Percentiles rank a stretch among this genome's conserved stretches.
These are phyloP conservation scores for Ganoderma boninense DNA, from an alignment of 1,284 basidiomycete genomes.

Conservation along the genomic window DNA sequence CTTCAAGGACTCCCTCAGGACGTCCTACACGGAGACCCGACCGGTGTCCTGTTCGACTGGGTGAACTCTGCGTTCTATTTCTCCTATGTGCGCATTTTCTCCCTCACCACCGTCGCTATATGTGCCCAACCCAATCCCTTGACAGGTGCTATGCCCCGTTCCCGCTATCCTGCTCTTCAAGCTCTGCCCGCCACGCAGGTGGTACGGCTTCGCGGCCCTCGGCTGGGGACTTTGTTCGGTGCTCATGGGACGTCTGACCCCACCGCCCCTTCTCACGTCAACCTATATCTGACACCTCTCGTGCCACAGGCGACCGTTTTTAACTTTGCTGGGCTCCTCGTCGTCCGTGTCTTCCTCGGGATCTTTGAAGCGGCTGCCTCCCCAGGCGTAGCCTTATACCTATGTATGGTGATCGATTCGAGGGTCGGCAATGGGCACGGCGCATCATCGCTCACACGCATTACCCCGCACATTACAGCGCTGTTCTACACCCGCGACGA, in stretches of 20 bases:
- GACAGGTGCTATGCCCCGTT: slow-evolving; percentile 76
- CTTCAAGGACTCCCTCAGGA: slow-evolving; percentile 74
- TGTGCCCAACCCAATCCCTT: neutral
- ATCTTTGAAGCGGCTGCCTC: slow-evolving; percentile 80
- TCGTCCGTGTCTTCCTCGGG: slow-evolving; percentile 69
- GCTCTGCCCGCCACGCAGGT: slow-evolving; percentile 68
- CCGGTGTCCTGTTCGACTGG: slow-evolving; percentile 76
- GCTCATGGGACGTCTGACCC: slow-evolving; percentile 60
- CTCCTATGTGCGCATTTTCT: slow-evolving; percentile 63
- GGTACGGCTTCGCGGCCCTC: slow-evolving; percentile 71
- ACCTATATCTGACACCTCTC: slow-evolving; percentile 1
- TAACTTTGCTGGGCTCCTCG: slow-evolving; percentile 63
- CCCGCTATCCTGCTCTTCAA: slow-evolving; percentile 74
- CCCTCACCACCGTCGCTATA: neutral
- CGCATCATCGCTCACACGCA: neutral
- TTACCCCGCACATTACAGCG: slow-evolving; percentile 47
- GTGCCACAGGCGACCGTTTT: slow-evolving; percentile 61
- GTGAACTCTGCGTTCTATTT: slow-evolving; percentile 79
- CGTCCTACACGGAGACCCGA: slow-evolving; percentile 70
- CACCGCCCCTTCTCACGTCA: slow-evolving; percentile 1
- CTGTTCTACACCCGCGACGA: slow-evolving; percentile 81
- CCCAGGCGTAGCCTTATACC: slow-evolving; percentile 77
- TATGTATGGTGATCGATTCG: slow-evolving; percentile 60
- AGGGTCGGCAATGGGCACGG: neutral
- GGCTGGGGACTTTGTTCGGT: slow-evolving; percentile 78